Evolutionary conservation across 2,329 filamentous ascomycete species (phyloP).

Genomic region (Colletotrichum filicis): DNA sequence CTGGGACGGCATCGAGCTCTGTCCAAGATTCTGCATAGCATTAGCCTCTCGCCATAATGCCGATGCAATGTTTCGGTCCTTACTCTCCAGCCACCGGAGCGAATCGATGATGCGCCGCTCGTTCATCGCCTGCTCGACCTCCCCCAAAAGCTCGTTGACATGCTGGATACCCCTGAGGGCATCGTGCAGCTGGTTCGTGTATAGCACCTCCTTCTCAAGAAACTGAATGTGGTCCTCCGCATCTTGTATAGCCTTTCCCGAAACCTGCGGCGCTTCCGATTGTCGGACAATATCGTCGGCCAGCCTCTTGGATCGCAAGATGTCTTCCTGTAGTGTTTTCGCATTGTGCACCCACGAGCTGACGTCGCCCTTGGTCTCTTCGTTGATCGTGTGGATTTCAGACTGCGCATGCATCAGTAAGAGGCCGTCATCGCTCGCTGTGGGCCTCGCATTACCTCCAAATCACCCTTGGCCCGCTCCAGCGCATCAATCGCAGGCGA

Average conservation of each 20-base stretch:
- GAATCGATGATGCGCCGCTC: constrained; percentile 68
- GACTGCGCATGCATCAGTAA: constrained; percentile 52
- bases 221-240: constrained; percentile 67
- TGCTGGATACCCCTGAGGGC: constrained; percentile 63
- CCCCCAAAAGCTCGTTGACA: constrained; percentile 70
- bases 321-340: constrained; percentile 85
- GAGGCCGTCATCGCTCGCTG: no score
- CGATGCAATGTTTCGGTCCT: constrained; percentile 31
- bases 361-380: constrained; percentile 81
- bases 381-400: constrained; percentile 81
- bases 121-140: constrained; percentile 68
- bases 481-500: constrained; percentile 53
- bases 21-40: constrained; percentile 61
- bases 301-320: constrained; percentile 80
- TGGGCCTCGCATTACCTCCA: constrained; percentile 49
- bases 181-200: constrained; percentile 66
- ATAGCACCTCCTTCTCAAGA: constrained; percentile 66
- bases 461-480: constrained; percentile 45
- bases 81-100: constrained; percentile 66
- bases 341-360: constrained; percentile 89
- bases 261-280: constrained; percentile 71
- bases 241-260: constrained; percentile 63
- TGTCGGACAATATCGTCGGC: constrained; percentile 85
- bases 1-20: constrained; percentile 68
- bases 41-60: constrained; percentile 37